Evolutionary conservation across 2,329 filamentous ascomycete species (phyloP).

Genomic region (Ascomycota sp.): DNA sequence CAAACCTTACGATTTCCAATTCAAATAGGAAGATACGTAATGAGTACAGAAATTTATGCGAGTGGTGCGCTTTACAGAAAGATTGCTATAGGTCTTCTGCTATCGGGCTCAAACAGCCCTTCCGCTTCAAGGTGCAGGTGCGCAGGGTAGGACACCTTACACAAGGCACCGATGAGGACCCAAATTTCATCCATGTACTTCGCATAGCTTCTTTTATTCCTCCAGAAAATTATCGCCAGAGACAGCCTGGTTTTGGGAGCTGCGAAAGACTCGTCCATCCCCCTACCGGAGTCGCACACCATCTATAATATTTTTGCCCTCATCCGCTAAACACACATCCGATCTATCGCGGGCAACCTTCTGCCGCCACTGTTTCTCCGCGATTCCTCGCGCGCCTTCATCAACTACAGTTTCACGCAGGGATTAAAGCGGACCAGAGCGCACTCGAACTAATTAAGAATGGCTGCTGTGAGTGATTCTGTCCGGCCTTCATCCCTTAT

Average conservation of each 20-base stretch:
- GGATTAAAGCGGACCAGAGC: conserved; percentile 4
- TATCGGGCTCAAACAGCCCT: no score
- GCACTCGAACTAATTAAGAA: conserved; percentile 14
- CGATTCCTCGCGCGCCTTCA: conserved; percentile 1
- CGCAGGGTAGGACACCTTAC: no score
- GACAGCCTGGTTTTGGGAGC: conserved; percentile 7
- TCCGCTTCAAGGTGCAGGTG: no score
- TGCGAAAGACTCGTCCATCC: conserved; percentile 13
- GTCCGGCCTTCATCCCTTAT: conserved; percentile 2
- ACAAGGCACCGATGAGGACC: no score
- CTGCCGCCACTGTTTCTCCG: conserved; percentile 1
- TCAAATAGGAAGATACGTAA: no score
- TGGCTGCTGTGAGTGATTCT: conserved; percentile 20
- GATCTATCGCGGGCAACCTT: conserved; percentile 6
- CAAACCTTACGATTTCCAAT: no score
- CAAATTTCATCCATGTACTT: no score
- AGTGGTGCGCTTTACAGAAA: no score
- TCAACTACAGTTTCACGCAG: conserved; percentile 1
- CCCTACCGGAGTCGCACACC: conserved; percentile 9
- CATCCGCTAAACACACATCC: conserved; percentile 14
- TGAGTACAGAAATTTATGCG: no score
- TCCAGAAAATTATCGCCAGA: conserved; percentile 15
- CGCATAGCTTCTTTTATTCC: conserved; percentile 3
- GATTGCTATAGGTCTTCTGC: no score
- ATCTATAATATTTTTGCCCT: conserved; percentile 8